Evolutionary conservation across 1,284 basidiomycete species (phyloP), one percentile per base, ranked within the genome.

Genomic region (Cryptococcus sp.): DNA sequence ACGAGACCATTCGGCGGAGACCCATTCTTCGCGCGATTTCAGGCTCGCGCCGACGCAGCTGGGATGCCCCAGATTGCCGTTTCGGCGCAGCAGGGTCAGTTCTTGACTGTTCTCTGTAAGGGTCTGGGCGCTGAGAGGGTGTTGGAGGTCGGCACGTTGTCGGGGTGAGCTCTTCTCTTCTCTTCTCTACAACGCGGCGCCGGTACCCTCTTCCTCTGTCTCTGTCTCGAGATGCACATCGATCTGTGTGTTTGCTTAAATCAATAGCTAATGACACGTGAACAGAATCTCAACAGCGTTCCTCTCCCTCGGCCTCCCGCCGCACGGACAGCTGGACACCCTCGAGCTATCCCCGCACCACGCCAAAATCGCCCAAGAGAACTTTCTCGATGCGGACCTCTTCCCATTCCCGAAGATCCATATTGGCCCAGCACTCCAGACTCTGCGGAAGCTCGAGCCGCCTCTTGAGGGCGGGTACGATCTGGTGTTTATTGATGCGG

Each of bases 401-500:
- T 72, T 58, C 57, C 73, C 73, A 4, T 74, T 76, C 62, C 74
- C 74, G 3, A 72, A 62, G 22, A 63, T 73, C 20, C 70, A 76
- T 55, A 54, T 74, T 13, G 72, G 71, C 15, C 56, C 62, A 6
- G 74, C 70, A 5, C 54, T 74, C 13, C 60, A 71, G 4, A 55
- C 66, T 4, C 64, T 77, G 4, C 67, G 62, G 16, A 44, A 45
- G 6, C 40, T 65, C 1, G 49, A 67, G 15, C 23, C 52, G 48
- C 57, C 57, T 2, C 55, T 54, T 17, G 61, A 70, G 39, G 50
- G 59, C 6, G 69, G 67, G 2, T 77, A 77, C 52, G 76, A 77
- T 58, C 48, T 77, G 27, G 64, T 73, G 2, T 77, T 75, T 48
- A 71, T 77, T 35, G 74, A 77, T 64, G 76, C 73, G 22, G 69